Base-by-base conservation (phyloP, 2,329 filamentous ascomycete genomes). In the Cladosporium sp. region DNA sequence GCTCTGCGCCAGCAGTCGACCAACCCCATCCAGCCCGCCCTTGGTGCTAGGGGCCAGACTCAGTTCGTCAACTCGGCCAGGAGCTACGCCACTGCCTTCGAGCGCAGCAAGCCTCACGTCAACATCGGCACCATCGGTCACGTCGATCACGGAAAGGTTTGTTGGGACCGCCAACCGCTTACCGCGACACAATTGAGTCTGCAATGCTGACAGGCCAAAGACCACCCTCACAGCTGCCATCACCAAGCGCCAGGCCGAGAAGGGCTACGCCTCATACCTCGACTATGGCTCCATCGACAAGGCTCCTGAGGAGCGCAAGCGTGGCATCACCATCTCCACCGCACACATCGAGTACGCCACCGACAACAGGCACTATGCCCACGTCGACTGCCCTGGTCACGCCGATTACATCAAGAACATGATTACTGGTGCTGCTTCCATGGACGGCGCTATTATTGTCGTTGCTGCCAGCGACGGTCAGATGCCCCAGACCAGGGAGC, bases 371-470 rank as follows among this genome's bases (percentile, higher is more conserved):
- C 94, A 99, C 82, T 99, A 99, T 80, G 94, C 94, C 71, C 94
- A 99, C 85, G 94, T 99, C 81, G 94, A 99, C 85, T 99, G 94
- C 79, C 94, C 94, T 59, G 94, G 94, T 79, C 94, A 99, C 88
- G 94, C 94, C 78, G 94, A 99, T 91, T 99, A 99, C 84, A 97
- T 99, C 83, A 99, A 99, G 86, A 99, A 99, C 88, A 99, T 99
- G 94, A 99, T 99, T 77, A 99, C 94, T 66, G 94, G 94, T 86
- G 92, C 94, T 63, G 93, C 95, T 71, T 96, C 91, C 83, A 99
- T 99, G 94, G 94, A 99, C 71, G 94, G 94, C 71, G 93, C 94
- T 71, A 93, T 99, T 74, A 97, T 99, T 71, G 94, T 99, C 66
- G 95, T 99, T 69, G 95, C 95, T 68, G 94, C 94, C 67, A 96